A percentile compares a stretch with the other conserved stretches of the same genome.
These are phyloP conservation scores for Bassia scoparia DNA, from an alignment of 148 eudicot species.

Conservation along the genomic window DNA sequence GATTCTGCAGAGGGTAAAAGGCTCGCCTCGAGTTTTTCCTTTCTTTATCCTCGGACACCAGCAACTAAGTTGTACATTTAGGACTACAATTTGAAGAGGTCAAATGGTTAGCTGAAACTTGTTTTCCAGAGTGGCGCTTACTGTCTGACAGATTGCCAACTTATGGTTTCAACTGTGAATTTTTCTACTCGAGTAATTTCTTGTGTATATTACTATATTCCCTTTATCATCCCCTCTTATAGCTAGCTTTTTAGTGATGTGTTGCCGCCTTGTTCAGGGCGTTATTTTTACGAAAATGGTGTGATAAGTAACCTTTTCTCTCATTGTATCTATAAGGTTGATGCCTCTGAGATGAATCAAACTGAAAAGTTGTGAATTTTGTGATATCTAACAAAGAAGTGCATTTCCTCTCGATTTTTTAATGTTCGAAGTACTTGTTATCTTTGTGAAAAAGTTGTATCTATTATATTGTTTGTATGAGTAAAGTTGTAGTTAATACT, in stretches of 20 bases:
- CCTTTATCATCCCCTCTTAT: neutral
- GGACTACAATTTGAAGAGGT: conserved; percentile 17
- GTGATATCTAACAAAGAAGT: neutral
- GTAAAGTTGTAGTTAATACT: too few relatives aligned
- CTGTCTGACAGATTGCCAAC: neutral
- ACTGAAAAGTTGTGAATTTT: neutral
- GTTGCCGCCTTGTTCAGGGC: neutral
- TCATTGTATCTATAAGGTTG: conserved; percentile 15
- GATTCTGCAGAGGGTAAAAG: conserved; percentile 13
- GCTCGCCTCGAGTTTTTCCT: conserved; percentile 17
- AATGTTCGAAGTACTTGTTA: too few relatives aligned
- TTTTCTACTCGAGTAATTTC: neutral
- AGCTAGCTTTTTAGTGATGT: neutral
- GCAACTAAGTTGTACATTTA: conserved; percentile 26
- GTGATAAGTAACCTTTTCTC: neutral
- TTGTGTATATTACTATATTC: conserved; percentile 13
- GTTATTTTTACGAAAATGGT: neutral
- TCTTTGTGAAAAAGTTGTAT: too few relatives aligned
- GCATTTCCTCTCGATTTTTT: too few relatives aligned
- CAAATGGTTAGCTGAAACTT: conserved; percentile 1
- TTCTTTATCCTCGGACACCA: conserved; percentile 5
- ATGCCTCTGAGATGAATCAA: conserved; percentile 9
- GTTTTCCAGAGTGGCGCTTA: neutral
- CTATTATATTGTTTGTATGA: too few relatives aligned
- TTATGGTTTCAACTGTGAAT: neutral